Conservation (phyloP, 139 green algal species). For the Tetradesmus obliquus region DNA sequence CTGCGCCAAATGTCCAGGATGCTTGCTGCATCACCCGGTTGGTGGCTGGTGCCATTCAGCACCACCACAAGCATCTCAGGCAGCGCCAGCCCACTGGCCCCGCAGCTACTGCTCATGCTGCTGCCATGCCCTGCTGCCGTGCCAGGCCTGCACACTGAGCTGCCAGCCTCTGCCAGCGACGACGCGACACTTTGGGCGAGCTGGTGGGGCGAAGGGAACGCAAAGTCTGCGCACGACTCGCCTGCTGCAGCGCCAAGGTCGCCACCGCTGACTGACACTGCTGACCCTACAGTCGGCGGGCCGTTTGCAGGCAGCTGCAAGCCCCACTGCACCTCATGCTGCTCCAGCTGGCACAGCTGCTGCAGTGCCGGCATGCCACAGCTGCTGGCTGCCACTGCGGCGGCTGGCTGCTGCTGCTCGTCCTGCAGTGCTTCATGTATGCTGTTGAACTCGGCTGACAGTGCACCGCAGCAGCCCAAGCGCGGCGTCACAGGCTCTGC, state of each 20-base stretch:
- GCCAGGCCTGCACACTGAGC: not conserved
- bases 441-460: not conserved
- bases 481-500: constrained; percentile 16
- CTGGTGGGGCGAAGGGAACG: constrained; percentile 19
- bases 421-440: constrained; percentile 3
- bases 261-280: not conserved
- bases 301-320: not conserved
- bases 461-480: constrained; percentile 10
- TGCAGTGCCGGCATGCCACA: not conserved
- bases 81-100: not conserved
- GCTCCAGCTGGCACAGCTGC: not conserved
- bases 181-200: not conserved
- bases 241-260: not conserved
- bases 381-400: not conserved
- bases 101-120: constrained; percentile 17
- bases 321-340: not conserved
- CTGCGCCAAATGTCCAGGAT: constrained; percentile 46
- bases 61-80: constrained; percentile 46
- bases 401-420: constrained; percentile 15
- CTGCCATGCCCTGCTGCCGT: not conserved
- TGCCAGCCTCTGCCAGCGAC: not conserved
- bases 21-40: constrained; percentile 38
- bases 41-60: constrained; percentile 43
- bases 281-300: not conserved
- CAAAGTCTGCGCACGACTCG: constrained; percentile 21